Evolutionary conservation across 108 stramenopile genomes (phyloP), one percentile per base, ranked within the genome.

Genomic region (Epithemia pelagica): DNA sequence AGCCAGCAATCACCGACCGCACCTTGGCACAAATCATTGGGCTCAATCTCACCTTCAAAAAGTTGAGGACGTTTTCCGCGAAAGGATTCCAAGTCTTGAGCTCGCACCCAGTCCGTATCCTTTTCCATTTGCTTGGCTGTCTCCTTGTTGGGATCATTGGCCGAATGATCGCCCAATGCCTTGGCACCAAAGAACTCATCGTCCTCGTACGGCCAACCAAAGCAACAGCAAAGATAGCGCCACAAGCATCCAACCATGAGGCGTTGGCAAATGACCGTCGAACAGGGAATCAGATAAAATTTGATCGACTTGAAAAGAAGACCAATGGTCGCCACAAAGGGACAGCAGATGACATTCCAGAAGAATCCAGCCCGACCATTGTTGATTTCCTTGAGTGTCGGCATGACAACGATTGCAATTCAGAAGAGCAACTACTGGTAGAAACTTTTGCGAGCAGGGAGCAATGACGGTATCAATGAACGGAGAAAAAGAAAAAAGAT

Each of bases 1-100:
- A 88, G 85, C 87, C 87, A 88, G 59, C 87, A 88, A 54, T 85
- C 79, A 23, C 87, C 87, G 23, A 88, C 77, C 22, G 80, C 70
- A 57, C 87, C 87, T 72, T 88, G 84, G 10, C 77, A 67, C 10
- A 84, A 57, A 68, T 87, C 82, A 66, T 75, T 71, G 0, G 86
- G 84, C 22, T 75, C 64, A 54, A 88, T 85, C 32, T 86, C 78
- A 30, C 72, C 77, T 37, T 70, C 62, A 65, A 82, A 78, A 22
- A 82, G 72, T 64, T 75, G 74, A 22, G 73, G 73, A 5, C 74
- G 71, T 52, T 74, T 74, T n/a, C 77, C 72, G 52, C 61, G 23
- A 59, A 68, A 65, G 28, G 55, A 52, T 33, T 70, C 57, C 31
- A 68, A 32, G 21, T 78, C 69, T 30, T 74, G 62, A 24, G 73